phyloP scores from a whole-genome alignment of 495 filamentous ascomycete species.

The Lichenothelia convexa region DNA sequence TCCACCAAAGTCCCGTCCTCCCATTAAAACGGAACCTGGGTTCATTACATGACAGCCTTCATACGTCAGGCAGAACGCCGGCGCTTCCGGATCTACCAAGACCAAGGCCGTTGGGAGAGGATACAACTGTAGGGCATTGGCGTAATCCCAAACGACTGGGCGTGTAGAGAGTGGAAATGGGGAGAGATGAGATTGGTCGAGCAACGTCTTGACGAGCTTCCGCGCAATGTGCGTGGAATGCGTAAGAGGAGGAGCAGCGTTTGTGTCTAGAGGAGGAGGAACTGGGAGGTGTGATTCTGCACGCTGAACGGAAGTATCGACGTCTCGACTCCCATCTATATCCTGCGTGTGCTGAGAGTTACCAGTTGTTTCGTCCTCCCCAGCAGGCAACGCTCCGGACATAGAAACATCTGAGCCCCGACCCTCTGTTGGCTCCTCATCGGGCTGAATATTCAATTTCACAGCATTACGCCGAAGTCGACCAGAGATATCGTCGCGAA shows the following conservation, averaged over 20 bases:
- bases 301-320: no score
- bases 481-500: slow-evolving; percentile 68
- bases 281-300: no score
- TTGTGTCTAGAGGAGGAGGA: neutral
- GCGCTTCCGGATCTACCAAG: slow-evolving; percentile 60
- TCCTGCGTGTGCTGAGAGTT: no score
- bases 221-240: slow-evolving; percentile 30
- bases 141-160: slow-evolving; percentile 80
- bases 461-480: slow-evolving; percentile 59
- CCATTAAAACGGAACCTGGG: slow-evolving; percentile 55
- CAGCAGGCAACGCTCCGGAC: neutral
- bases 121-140: slow-evolving; percentile 55
- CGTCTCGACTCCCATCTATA: neutral
- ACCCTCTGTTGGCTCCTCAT: neutral
- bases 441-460: slow-evolving; percentile 21
- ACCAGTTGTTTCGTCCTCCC: neutral
- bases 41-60: slow-evolving; percentile 96
- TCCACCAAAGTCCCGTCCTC: slow-evolving; percentile 29
- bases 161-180: slow-evolving; percentile 63
- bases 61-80: slow-evolving; percentile 71
- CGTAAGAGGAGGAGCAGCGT: slow-evolving; percentile 2
- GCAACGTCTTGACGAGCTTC: slow-evolving; percentile 71
- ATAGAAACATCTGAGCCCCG: neutral
- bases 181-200: slow-evolving; percentile 79
- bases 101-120: slow-evolving; percentile 72